These are phyloP conservation scores for Eremochloa ophiuroides DNA, from an alignment of 176 grass and related monocot genomes.

Conservation along the genomic window DNA sequence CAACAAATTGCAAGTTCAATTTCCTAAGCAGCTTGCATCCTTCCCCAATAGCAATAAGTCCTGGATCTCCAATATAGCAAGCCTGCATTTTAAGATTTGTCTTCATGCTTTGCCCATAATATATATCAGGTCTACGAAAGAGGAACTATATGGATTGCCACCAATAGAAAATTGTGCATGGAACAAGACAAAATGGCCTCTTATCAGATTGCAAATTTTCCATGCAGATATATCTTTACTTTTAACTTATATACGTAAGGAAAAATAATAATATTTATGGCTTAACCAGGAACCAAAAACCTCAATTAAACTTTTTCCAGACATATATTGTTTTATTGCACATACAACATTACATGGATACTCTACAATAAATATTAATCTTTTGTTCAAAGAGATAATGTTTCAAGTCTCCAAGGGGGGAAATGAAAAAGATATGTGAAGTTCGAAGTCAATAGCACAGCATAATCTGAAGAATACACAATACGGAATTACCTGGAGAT, in stretches of 20 bases:
- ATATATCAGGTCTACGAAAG: neutral
- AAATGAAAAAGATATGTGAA: neutral
- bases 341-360: neutral
- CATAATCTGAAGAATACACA: slow-evolving; percentile 1
- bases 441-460: neutral
- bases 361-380: neutral
- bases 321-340: neutral
- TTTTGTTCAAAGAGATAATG: neutral
- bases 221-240: neutral
- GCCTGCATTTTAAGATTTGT: slow-evolving; percentile 41
- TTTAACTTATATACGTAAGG: neutral
- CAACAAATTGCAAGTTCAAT: slow-evolving; percentile 62
- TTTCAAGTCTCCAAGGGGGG: neutral
- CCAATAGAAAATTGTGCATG: neutral
- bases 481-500: slow-evolving; percentile 61
- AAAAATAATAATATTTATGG: neutral
- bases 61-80: slow-evolving; percentile 87
- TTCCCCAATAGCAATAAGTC: slow-evolving; percentile 70
- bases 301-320: neutral
- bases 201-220: neutral
- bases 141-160: neutral
- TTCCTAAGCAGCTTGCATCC: slow-evolving; percentile 66
- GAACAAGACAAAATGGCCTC: neutral
- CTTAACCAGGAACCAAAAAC: neutral
- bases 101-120: neutral